Conservation (phyloP, 164 flowering plant species). For the Macadamia integrifolia region DNA sequence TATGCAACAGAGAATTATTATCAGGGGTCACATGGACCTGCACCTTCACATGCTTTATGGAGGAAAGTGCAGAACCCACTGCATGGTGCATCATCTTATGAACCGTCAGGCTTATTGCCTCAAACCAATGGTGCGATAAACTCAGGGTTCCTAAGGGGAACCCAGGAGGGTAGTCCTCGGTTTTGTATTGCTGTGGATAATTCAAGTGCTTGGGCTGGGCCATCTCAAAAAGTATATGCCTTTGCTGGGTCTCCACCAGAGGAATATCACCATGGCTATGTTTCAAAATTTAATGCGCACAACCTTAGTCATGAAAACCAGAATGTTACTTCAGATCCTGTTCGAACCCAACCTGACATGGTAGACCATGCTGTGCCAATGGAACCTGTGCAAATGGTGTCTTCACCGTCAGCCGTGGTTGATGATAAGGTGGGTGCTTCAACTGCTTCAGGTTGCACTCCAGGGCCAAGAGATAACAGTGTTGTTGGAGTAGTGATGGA, state of each 20-base stretch:
- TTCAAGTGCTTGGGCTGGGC: conserved; percentile 45
- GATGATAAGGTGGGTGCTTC: conserved; percentile 23
- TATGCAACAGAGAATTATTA: conserved; percentile 52
- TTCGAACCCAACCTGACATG: conserved; percentile 24
- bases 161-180: conserved; percentile 47
- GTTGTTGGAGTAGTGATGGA: conserved; percentile 18
- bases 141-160: conserved; percentile 33
- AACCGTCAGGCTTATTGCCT: conserved; percentile 38
- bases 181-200: conserved; percentile 39
- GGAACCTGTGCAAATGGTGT: conserved; percentile 18
- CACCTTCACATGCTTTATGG: conserved; percentile 47
- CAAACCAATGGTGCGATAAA: conserved; percentile 42
- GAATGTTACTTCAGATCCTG: conserved; percentile 23
- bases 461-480: conserved; percentile 10
- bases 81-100: conserved; percentile 52
- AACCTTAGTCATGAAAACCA: conserved; percentile 26
- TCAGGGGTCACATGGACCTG: conserved; percentile 47
- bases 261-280: conserved; percentile 38
- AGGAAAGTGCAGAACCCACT: conserved; percentile 53
- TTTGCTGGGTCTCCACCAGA: conserved; percentile 48
- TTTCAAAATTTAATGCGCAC: conserved; percentile 28
- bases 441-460: conserved; percentile 14
- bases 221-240: conserved; percentile 37
- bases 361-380: conserved; percentile 12
- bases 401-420: conserved; percentile 19